Base-by-base conservation (phyloP, 495 filamentous ascomycete genomes). In the Cercophora samala region DNA sequence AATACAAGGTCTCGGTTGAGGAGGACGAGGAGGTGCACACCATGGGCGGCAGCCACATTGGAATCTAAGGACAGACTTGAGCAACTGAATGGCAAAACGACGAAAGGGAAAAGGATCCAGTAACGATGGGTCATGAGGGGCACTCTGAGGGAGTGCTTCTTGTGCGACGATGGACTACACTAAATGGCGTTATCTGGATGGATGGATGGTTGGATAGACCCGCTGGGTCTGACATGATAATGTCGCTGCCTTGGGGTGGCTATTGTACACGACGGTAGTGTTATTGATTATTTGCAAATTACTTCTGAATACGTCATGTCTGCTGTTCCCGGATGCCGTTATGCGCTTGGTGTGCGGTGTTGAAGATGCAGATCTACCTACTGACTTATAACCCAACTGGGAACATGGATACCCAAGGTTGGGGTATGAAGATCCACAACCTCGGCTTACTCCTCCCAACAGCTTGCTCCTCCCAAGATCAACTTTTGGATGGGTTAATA, bases 1-100 rank as follows among this genome's bases (percentile, higher is more conserved):
- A 87, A 62, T 90, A 90, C 75, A 80, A 86, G 54, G 87, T 89
- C 1, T 75, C 84, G 11, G 87, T 97, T 60, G 93, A 97, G 73
- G 89, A 93, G 68, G 92, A 96, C 71, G 78, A 88, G 70, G 68
- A 70, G 56, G 68, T 70, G 5, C 68, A 70, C 58, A 58, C 51
- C 32, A 66, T 66, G 68, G 68, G 60, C 11, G 55, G 55, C 22
- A 26, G 29, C 25, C 46, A 53, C 55, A 37, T 70, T 17, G 65
- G 58, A 60, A 52, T 62, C 60, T 62, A 21, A 46, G 19, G 26
- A 15, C n/a, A n/a, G 21, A 4, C 5, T 58, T 58, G 13, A 5
- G 19, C 18, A 17, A 8, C 11, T 24, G 56, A 23, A 59, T 22
- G 4, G 5, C 56, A 21, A 46, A 11, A 46, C 13, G 37, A 46